Percentiles rank a stretch among this genome's conserved stretches.
Conservation (phyloP, 108 stramenopile genomes). For the Skeletonema tropicum region DNA sequence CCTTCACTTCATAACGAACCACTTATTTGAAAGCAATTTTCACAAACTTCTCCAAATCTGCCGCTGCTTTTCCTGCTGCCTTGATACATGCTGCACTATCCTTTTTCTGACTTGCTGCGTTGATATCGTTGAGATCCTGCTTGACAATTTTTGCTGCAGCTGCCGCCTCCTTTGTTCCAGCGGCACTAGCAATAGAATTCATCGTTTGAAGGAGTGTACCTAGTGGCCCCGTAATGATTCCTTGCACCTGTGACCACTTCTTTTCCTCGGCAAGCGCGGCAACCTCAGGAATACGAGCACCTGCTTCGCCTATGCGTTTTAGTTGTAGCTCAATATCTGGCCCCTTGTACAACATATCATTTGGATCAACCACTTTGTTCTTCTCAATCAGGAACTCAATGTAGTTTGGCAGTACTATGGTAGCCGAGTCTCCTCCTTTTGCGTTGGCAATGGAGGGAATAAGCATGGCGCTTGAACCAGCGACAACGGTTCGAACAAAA, state of each 20-base stretch:
- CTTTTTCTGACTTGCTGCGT: slow-evolving; percentile 58
- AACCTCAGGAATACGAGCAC: slow-evolving; percentile 53
- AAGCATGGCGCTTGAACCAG: not conserved
- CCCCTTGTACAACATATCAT: slow-evolving; percentile 57
- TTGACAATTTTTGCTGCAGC: slow-evolving; percentile 55
- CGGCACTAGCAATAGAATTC: slow-evolving; percentile 42
- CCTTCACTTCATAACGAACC: not conserved
- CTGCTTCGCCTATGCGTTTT: slow-evolving; percentile 52
- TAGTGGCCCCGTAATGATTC: slow-evolving; percentile 70
- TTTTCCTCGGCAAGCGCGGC: slow-evolving; percentile 53
- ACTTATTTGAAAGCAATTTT: slow-evolving; percentile 44
- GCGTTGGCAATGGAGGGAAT: slow-evolving; percentile 47
- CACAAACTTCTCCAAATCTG: slow-evolving; percentile 65
- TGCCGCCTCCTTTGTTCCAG: slow-evolving; percentile 45
- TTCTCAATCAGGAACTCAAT: slow-evolving; percentile 77
- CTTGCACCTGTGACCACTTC: slow-evolving; percentile 73
- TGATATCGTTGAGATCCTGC: slow-evolving; percentile 58
- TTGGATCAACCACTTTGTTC: slow-evolving; percentile 45
- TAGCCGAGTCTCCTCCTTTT: slow-evolving; percentile 52
- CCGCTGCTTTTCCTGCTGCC: slow-evolving; percentile 39
- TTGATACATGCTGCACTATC: slow-evolving; percentile 38
- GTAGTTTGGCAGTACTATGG: slow-evolving; percentile 71
- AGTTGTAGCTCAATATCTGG: slow-evolving; percentile 56
- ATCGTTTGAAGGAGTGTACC: slow-evolving; percentile 67
- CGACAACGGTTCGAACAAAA: slow-evolving; percentile 31